Conservation (phyloP, 129 eudicot species). For the Heracleum sosnowskyi region DNA sequence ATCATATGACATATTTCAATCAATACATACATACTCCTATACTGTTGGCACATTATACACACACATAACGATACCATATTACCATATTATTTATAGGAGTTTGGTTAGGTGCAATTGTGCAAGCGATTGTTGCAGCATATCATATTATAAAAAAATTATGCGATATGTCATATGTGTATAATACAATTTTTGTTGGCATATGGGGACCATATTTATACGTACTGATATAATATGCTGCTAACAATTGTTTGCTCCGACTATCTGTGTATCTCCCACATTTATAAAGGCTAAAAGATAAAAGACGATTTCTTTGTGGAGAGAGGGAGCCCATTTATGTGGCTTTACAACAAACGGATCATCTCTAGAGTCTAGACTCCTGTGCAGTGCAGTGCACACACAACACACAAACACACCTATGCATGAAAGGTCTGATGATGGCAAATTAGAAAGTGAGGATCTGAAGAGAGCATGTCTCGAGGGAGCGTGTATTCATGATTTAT, state of each 20-base stretch:
- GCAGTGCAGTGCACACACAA: neutral
- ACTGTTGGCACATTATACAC: too few species aligned
- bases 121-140: too few species aligned
- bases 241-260: too few species aligned
- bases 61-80: too few species aligned
- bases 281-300: neutral
- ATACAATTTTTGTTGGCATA: too few species aligned
- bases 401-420: neutral
- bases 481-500: neutral
- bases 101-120: too few species aligned
- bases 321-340: neutral
- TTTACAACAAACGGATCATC: neutral
- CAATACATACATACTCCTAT: neutral
- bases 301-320: neutral
- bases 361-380: neutral
- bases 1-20: neutral
- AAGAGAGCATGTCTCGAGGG: slow-evolving; percentile 8
- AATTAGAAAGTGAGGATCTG: neutral
- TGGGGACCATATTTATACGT: too few species aligned
- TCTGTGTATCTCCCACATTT: too few species aligned
- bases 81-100: too few species aligned
- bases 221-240: too few species aligned
- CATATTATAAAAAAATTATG: too few species aligned
- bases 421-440: slow-evolving; percentile 7
- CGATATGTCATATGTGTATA: too few species aligned